Percentiles rank a stretch among this genome's conserved stretches.
These are phyloP conservation scores for Neofusicoccum cordaticola DNA, from an alignment of 2,329 filamentous ascomycete species.

Conservation along the genomic window DNA sequence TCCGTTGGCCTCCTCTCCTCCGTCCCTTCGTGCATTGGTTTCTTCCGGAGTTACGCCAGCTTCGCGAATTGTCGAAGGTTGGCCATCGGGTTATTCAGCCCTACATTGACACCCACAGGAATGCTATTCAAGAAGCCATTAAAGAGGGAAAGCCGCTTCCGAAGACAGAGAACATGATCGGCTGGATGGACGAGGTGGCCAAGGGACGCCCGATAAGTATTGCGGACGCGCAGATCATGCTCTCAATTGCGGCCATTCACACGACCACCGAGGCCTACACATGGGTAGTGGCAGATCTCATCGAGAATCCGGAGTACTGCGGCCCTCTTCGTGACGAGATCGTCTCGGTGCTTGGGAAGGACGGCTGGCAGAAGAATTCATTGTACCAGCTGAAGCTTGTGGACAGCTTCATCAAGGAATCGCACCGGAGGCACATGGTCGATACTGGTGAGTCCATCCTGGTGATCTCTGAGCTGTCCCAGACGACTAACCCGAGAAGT, in stretches of 20 bases:
- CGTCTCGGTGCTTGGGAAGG: neutral
- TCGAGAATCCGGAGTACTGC: conserved; percentile 20
- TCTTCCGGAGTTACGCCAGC: neutral
- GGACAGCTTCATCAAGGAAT: conserved; percentile 22
- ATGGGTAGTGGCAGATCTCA: conserved; percentile 18
- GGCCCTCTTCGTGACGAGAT: conserved; percentile 19
- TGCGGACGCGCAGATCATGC: neutral
- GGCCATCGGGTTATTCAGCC: neutral
- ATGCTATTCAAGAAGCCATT: neutral
- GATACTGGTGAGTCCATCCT: neutral
- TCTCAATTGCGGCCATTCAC: conserved; percentile 22
- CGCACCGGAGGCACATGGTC: conserved; percentile 6
- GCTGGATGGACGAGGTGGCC: conserved; percentile 3
- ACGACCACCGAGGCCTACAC: neutral
- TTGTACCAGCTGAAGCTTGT: conserved; percentile 15
- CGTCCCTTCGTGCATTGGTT: conserved; percentile 24
- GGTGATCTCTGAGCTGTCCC: neutral
- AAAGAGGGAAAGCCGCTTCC: neutral
- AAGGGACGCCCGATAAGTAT: neutral
- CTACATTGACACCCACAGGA: neutral
- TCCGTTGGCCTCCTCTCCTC: conserved; percentile 33
- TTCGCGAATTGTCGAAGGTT: neutral
- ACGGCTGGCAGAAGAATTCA: conserved; percentile 2
- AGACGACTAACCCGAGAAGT: neutral
- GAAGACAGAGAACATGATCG: neutral